Evolutionary conservation across 2,329 filamentous ascomycete genomes (phyloP).

Genomic region (Pseudovirgaria hyperparasitica): DNA sequence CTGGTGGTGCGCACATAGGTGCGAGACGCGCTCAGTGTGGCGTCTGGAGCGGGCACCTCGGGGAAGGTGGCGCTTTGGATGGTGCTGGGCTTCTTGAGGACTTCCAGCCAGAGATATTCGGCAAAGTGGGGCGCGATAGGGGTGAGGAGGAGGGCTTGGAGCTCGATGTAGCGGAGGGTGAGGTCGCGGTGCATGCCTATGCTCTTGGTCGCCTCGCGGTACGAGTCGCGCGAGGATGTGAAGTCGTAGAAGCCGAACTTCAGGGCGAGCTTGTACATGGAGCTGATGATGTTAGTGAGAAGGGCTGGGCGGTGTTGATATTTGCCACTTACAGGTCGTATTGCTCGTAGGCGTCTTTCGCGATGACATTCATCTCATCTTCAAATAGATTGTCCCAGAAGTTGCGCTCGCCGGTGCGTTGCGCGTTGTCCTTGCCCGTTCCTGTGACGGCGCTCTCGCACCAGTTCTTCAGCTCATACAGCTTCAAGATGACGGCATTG

Average conservation of each 20-base stretch:
- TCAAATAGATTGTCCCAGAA: slow-evolving; percentile 85
- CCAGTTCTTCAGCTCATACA: slow-evolving; percentile 80
- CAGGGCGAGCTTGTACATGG: slow-evolving; percentile 27
- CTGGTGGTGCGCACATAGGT: slow-evolving; percentile 67
- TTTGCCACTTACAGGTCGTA: slow-evolving; percentile 49
- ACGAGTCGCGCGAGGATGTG: slow-evolving; percentile 75
- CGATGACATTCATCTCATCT: slow-evolving; percentile 80
- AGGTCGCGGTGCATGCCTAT: slow-evolving; percentile 80
- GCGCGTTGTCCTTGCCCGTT: slow-evolving; percentile 29
- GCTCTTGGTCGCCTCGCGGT: slow-evolving; percentile 68
- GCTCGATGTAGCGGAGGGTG: slow-evolving; percentile 67
- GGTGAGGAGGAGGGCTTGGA: slow-evolving; percentile 70
- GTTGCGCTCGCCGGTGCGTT: slow-evolving; percentile 28
- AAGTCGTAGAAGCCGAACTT: slow-evolving; percentile 73
- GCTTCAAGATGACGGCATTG: slow-evolving; percentile 77
- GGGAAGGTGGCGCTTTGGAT: slow-evolving; percentile 75
- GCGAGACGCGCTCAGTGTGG: slow-evolving; percentile 61
- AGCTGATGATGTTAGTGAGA: slow-evolving; percentile 10
- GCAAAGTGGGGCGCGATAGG: slow-evolving; percentile 88
- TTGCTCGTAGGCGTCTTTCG: slow-evolving; percentile 64
- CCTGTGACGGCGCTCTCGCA: slow-evolving; percentile 51
- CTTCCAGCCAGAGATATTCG: slow-evolving; percentile 87
- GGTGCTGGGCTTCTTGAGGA: slow-evolving; percentile 61
- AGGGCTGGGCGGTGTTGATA: too few species aligned
- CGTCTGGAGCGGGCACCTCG: slow-evolving; percentile 49